A percentile compares a stretch with the other conserved stretches of the same genome.
phyloP scores from a whole-genome alignment of 2,329 filamentous ascomycete genomes.

The Colletotrichum sp. region DNA sequence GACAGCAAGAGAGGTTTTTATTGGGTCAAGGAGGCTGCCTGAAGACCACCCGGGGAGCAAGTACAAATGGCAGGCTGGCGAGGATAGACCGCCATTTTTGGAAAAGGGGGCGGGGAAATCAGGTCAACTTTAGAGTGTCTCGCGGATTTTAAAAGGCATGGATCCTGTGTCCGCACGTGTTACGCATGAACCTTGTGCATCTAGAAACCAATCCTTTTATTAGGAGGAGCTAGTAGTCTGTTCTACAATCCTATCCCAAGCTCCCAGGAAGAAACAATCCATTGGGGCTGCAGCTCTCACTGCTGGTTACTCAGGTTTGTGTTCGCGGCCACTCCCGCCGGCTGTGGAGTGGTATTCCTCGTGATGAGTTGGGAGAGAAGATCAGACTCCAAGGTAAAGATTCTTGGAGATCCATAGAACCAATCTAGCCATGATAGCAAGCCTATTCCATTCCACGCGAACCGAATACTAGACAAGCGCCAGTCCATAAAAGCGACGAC shows the following conservation, averaged over 20 bases:
- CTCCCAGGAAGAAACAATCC: not conserved
- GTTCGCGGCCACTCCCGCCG: no score
- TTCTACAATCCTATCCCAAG: not conserved
- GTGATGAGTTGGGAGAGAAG: no score
- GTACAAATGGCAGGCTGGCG: slow-evolving; percentile 18
- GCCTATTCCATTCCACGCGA: no score
- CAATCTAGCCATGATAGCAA: no score
- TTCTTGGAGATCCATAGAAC: no score
- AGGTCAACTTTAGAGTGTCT: not conserved
- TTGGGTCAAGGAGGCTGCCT: slow-evolving; percentile 14
- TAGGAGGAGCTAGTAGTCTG: not conserved
- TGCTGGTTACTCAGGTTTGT: not conserved
- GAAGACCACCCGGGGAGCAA: slow-evolving; percentile 18
- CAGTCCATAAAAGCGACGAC: no score
- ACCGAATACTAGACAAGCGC: no score
- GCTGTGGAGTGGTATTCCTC: no score
- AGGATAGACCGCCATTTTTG: not conserved
- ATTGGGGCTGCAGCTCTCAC: not conserved
- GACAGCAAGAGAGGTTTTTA: slow-evolving; percentile 21
- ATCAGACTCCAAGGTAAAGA: no score
- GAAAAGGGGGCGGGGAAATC: not conserved
- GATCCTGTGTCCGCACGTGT: rapidly evolving
- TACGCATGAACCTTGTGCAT: not conserved
- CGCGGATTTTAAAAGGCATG: not conserved
- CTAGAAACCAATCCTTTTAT: not conserved